phyloP scores from a whole-genome alignment of 805 yeast genomes.

The Scheffersomyces ergatensis region DNA sequence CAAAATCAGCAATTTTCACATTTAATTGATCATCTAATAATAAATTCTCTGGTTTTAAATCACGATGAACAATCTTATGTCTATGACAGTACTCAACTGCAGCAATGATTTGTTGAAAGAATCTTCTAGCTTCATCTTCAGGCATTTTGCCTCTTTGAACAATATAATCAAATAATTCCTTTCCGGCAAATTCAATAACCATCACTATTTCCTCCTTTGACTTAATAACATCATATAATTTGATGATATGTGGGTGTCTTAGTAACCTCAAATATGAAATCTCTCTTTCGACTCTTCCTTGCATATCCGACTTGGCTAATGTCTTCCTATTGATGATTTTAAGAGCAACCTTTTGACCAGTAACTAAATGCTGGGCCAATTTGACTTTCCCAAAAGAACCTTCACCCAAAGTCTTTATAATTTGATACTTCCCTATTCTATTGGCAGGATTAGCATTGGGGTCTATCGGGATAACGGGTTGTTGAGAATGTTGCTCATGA shows the following conservation, averaged over 20 bases:
- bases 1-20: constrained; percentile 95
- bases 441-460: constrained; percentile 31
- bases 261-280: constrained; percentile 82
- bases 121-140: constrained; percentile 87
- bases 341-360: constrained; percentile 89
- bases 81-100: constrained; percentile 97
- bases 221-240: constrained; percentile 91
- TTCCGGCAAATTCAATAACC: constrained; percentile 98
- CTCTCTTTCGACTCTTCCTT: constrained; percentile 93
- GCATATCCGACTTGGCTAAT: constrained; percentile 93
- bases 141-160: constrained; percentile 92
- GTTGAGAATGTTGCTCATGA: constrained; percentile 8
- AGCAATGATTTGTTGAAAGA: constrained; percentile 93
- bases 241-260: constrained; percentile 95
- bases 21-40: constrained; percentile 84
- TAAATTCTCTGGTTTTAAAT: constrained; percentile 92
- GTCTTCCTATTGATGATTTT: constrained; percentile 92
- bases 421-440: constrained; percentile 88
- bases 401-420: constrained; percentile 89
- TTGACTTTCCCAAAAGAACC: constrained; percentile 97
- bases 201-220: constrained; percentile 93
- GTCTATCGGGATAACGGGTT: constrained; percentile 14
- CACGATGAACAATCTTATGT: constrained; percentile 95
- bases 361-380: constrained; percentile 82
- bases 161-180: constrained; percentile 91